A percentile compares a stretch with the other conserved stretches of the same genome.
These are phyloP conservation scores for Mytilinidion resinicola DNA, from an alignment of 495 filamentous ascomycete species.

Conservation along the genomic window DNA sequence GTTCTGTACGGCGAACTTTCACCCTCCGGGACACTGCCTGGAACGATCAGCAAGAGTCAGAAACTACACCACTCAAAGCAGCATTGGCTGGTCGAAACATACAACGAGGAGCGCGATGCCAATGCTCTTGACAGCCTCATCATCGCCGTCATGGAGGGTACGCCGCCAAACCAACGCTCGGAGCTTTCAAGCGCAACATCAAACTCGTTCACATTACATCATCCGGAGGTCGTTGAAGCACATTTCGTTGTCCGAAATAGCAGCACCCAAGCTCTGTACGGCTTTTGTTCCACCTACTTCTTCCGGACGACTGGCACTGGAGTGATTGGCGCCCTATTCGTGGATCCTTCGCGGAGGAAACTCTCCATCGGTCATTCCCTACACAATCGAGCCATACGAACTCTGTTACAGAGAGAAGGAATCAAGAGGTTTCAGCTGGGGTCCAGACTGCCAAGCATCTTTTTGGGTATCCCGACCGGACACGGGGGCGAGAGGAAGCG, in stretches of 20 bases:
- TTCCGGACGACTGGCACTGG: conserved; percentile 62
- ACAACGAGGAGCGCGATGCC: conserved; percentile 69
- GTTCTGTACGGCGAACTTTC: conserved; percentile 71
- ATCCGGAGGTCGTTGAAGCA: conserved; percentile 61
- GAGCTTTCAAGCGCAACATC: conserved; percentile 62
- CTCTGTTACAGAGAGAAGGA: conserved; percentile 58
- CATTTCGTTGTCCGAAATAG: conserved; percentile 91
- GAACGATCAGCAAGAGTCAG: conserved; percentile 73
- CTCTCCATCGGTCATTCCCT: conserved; percentile 81
- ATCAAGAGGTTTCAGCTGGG: conserved; percentile 74
- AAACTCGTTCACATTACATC: conserved; percentile 65
- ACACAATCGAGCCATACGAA: conserved; percentile 71
- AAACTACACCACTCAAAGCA: conserved; percentile 75
- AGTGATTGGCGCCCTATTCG: conserved; percentile 74
- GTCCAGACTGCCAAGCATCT: conserved; percentile 68
- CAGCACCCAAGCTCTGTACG: conserved; percentile 78
- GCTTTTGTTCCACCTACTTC: conserved; percentile 83
- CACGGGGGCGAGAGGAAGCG: conserved; percentile 46
- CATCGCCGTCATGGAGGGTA: conserved; percentile 54
- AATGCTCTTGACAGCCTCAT: conserved; percentile 63
- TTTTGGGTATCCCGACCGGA: conserved; percentile 63
- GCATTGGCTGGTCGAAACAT: conserved; percentile 83
- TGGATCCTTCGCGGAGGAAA: conserved; percentile 75
- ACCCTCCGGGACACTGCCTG: conserved; percentile 67
- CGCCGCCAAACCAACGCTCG: conserved; percentile 49